Conservation (phyloP, 352 stramenopile species). For the Globisporangium nodosum region DNA sequence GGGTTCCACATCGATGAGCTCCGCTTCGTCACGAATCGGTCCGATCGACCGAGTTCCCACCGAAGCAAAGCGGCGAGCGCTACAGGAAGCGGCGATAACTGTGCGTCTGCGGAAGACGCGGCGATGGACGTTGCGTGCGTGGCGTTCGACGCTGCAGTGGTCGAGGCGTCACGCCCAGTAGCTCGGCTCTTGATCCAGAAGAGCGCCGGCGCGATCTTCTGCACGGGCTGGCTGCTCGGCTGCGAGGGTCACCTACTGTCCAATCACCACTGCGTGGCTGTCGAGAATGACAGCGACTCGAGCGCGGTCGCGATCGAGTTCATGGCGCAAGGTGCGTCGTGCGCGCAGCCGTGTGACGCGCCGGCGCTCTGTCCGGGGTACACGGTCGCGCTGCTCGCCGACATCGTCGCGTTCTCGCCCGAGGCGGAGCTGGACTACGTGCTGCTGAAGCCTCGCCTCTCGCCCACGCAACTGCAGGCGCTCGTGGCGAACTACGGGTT, state of each 20-base stretch:
- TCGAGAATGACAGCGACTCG: conserved; percentile 18
- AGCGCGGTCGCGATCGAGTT: conserved; percentile 38
- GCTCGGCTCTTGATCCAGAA: conserved; percentile 46
- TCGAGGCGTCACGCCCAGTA: conserved; percentile 18
- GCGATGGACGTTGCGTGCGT: conserved; percentile 25
- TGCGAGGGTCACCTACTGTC: conserved; percentile 56
- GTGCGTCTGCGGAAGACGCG: conserved; percentile 15
- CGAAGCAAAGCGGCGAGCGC: not conserved
- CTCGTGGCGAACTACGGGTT: conserved; percentile 35
- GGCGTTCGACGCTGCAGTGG: conserved; percentile 11
- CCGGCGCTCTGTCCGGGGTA: conserved; percentile 24
- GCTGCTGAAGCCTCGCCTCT: conserved; percentile 24
- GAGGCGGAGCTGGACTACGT: conserved; percentile 29
- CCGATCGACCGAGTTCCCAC: not conserved
- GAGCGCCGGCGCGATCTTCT: conserved; percentile 27
- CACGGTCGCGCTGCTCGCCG: conserved; percentile 22
- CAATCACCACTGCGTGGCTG: conserved; percentile 46
- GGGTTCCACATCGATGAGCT: conserved; percentile 37
- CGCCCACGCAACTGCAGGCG: conserved; percentile 6
- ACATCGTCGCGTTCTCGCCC: conserved; percentile 27
- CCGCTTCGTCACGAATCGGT: conserved; percentile 11
- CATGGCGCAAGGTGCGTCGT: conserved; percentile 24
- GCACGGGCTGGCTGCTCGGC: conserved; percentile 47
- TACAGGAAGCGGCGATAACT: not conserved
- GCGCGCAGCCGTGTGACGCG: conserved; percentile 19